Base-by-base conservation (phyloP, 345 rosid species). In the Litchi chinensis region DNA sequence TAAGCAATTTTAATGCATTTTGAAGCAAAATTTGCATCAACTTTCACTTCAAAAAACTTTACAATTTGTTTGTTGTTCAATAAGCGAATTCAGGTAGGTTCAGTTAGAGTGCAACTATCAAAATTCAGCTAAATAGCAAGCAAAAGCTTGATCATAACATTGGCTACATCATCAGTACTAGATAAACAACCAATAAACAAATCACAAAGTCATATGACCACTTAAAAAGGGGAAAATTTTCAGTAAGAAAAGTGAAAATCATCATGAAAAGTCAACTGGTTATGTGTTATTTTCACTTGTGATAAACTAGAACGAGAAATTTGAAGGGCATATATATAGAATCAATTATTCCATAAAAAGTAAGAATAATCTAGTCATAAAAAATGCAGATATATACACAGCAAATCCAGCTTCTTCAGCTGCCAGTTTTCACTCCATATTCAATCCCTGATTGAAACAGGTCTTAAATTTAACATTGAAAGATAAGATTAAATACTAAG, bases 351-450 rank as follows among this genome's bases (percentile, higher is more conserved):
- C 48, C 21, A 37, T 11, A 11, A 73, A 28, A 22, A 3, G 16
- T 26, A 43, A 52, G 13, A 54, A 57, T 40, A 1, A 26, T 26
- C 22, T 57, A 10, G 66, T 7, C 59, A 72, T 56, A 50, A 72
- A 72, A 19, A 59, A 72, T 56, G 48, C 50, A 72, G 1, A 43
- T 1, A 8, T 26, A 74, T 41, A 4, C 62, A 24, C 68, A 74
- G n/a, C 22, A 74, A 24, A 65, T 18, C 62, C 62, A 46, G 1
- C 70, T 65, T 39, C 50, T 37, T 50, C 62, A 10, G 26, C 48
- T 48, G 50, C 43, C 44, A 70, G 68, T 60, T 62, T 40, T 63
- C 52, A 73, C 70, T 67, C 76, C 80, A 73, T 66, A 76, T 73
- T 70, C 59, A 59, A 67, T 66, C 59, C 77, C 72, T 50, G 62